Evolutionary conservation across 208 protist species (phyloP).

Genomic region (Leishmania amazonensis): DNA sequence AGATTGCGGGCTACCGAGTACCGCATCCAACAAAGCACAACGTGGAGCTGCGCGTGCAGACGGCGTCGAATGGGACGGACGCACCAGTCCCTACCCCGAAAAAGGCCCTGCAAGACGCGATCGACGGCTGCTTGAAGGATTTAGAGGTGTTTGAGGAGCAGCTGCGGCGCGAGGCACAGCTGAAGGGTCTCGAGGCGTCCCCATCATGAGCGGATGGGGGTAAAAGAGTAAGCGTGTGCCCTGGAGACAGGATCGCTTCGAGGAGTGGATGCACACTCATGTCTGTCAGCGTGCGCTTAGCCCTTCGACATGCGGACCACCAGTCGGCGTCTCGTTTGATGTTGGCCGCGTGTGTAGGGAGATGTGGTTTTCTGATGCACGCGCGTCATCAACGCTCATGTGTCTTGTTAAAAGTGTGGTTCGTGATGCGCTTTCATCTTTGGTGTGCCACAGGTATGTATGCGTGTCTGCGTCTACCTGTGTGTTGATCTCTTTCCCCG

Average conservation of each 20-base stretch:
- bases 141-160: slow-evolving; percentile 80
- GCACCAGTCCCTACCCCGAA: slow-evolving; percentile 72
- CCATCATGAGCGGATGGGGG: neutral
- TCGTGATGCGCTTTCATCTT: too few species aligned
- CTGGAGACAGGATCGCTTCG: neutral
- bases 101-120: slow-evolving; percentile 71
- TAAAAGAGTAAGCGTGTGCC: neutral
- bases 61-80: slow-evolving; percentile 57
- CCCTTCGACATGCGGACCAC: neutral
- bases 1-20: slow-evolving; percentile 89
- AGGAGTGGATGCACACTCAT: neutral
- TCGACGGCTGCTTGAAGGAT: slow-evolving; percentile 79
- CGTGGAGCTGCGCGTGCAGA: slow-evolving; percentile 89
- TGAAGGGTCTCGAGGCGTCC: slow-evolving; percentile 51
- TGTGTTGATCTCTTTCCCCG: neutral
- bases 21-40: slow-evolving; percentile 91
- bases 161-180: slow-evolving; percentile 64
- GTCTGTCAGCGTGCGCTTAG: neutral
- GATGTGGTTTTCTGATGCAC: neutral
- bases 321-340: neutral
- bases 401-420: neutral
- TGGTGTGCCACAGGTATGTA: neutral
- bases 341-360: neutral
- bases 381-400: neutral
- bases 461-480: neutral